Base-by-base conservation (phyloP, 495 filamentous ascomycete species). In the Neurospora sp. region DNA sequence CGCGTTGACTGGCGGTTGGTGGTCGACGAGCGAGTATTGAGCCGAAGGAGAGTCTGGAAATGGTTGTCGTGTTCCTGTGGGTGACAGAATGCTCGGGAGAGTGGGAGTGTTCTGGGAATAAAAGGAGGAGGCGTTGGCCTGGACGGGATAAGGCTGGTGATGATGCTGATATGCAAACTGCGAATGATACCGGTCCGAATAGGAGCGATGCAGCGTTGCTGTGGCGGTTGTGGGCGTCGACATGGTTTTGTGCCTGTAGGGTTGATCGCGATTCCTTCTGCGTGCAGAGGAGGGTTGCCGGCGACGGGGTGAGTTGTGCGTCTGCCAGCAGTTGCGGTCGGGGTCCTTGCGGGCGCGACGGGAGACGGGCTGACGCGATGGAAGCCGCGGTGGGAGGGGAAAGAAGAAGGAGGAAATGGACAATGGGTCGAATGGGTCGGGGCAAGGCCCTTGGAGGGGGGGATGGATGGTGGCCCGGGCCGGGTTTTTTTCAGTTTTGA, bases 221-320 rank as follows among this genome's bases (percentile, higher is more conserved):
- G 91, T 93, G 68, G 91, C 91, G 68, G 91, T 93, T 68, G 92
- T 94, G 65, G 93, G 93, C 20, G 92, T 94, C 84, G 93, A 95
- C 93, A 96, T 96, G 78, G 77, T 80, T 74, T 69, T 77, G 72
- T 72, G 74, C 42, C 74, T 71, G 39, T 37, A 35, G 41, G 18
- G 27, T 31, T 37, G 42, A 68, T 73, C 18, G 71, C 40, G 42
- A 38, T 42, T 39, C 46, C 27, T 39, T 65, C 53, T 65, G 53
- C 53, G 53, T 65, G 53, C 22, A 65, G 53, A 65, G 53, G 14
- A 65, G 53, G 27, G 53, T 65, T 65, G 53, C 53, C 27, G 53
- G 53, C 53, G 53, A 65, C 53, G 12, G 46, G 70, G 39, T 73
- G 48, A 38, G 35, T 42, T 39, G 48, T 12, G 41, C 70, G 72